A percentile compares a stretch with the other conserved stretches of the same genome.
Conservation (phyloP, 2,329 filamentous ascomycete species). For the Chrysosporium queenslandicum region DNA sequence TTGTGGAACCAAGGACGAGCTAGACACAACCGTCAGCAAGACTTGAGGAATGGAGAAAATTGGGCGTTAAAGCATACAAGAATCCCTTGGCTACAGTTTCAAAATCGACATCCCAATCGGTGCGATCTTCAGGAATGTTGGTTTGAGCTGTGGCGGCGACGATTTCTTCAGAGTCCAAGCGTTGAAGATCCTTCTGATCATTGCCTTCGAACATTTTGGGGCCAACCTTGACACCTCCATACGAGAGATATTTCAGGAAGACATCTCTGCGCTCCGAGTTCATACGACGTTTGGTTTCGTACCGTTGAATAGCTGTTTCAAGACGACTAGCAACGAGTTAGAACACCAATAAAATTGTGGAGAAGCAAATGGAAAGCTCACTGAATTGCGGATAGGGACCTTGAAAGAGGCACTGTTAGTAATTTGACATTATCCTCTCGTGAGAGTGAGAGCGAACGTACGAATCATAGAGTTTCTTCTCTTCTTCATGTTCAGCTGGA, state of each 20-base stretch:
- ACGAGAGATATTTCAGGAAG: constrained; percentile 70
- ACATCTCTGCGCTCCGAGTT: constrained; percentile 51
- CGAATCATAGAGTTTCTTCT: constrained; percentile 58
- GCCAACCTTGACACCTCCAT: constrained; percentile 65
- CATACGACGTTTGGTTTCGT: constrained; percentile 64
- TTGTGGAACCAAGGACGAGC: constrained; percentile 48
- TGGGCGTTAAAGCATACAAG: constrained; percentile 45
- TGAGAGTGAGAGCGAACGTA: constrained; percentile 33
- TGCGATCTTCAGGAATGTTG: constrained; percentile 42
- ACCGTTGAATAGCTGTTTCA: constrained; percentile 74
- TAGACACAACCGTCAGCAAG: constrained; percentile 20
- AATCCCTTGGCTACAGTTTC: constrained; percentile 66
- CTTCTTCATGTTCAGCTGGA: constrained; percentile 55
- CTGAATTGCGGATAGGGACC: constrained; percentile 48
- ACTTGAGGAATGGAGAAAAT: not conserved
- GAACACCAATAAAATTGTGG: not conserved
- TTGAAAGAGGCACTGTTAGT: constrained; percentile 23
- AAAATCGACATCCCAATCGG: constrained; percentile 73
- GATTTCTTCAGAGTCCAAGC: constrained; percentile 54
- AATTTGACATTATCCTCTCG: not conserved
- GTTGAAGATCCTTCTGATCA: constrained; percentile 51
- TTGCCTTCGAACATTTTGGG: constrained; percentile 55
- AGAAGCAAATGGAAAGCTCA: constrained; percentile 30
- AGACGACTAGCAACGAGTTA: constrained; percentile 52
- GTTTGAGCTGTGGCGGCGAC: constrained; percentile 50